Evolutionary conservation across 169 alveolate genomes (phyloP).

Genomic region (Plasmodium malariae): DNA sequence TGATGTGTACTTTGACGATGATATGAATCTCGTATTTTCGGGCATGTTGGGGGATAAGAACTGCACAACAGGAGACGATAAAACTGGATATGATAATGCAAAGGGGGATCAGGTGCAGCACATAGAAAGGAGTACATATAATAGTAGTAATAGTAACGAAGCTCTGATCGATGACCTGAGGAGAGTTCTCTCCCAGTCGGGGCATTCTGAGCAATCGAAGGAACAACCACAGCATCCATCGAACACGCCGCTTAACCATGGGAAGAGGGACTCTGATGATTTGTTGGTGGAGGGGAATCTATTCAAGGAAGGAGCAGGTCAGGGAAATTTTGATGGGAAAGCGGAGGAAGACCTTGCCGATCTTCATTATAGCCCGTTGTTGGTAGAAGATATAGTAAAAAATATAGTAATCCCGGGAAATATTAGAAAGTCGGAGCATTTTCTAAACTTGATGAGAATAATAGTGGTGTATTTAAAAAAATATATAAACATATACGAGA

Average conservation of each 20-base stretch:
- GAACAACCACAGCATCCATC: too few species aligned
- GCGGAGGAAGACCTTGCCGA: constrained; percentile 79
- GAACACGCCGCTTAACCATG: too few species aligned
- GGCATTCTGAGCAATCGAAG: not conserved
- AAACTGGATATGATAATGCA: not conserved
- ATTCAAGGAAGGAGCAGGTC: not conserved
- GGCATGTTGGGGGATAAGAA: not conserved
- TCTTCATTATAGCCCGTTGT: constrained; percentile 88
- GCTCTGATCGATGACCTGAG: too few species aligned
- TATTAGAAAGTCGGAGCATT: constrained; percentile 95
- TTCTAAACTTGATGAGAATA: constrained; percentile 90
- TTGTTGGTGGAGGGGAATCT: too few species aligned
- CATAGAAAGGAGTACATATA: too few species aligned
- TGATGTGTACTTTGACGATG: constrained; percentile 26
- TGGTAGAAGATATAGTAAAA: constrained; percentile 84
- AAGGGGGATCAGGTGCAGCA: not conserved
- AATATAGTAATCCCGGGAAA: constrained; percentile 93
- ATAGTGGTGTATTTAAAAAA: constrained; percentile 92
- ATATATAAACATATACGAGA: constrained; percentile 89
- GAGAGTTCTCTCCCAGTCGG: too few species aligned
- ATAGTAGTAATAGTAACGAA: too few species aligned
- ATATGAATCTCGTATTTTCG: constrained; percentile 17
- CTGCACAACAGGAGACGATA: constrained; percentile 2
- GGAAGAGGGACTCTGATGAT: too few species aligned
- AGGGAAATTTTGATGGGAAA: too few species aligned